Base-by-base conservation (phyloP, 2,329 filamentous ascomycete species). In the Fusarium sp. region DNA sequence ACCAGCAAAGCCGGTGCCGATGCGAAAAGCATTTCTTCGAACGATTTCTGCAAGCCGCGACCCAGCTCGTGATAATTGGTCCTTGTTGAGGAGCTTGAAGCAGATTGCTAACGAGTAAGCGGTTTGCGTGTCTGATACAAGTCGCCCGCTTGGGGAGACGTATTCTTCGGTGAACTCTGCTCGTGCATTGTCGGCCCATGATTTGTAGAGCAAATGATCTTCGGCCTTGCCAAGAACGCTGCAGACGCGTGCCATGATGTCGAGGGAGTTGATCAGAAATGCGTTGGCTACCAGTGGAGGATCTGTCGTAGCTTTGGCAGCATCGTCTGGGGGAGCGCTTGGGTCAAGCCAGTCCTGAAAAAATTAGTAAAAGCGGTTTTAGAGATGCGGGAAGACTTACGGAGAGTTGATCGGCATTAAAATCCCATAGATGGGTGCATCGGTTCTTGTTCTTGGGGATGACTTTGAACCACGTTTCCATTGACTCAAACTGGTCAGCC, bases 321-420 rank as follows among this genome's bases (percentile, higher is more conserved):
- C 80, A 13, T 81, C 72, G 1, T 83, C 78, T 1, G 81, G 78
- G 0, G 85, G 84, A 1, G 85, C 81, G 7, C 80, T 79, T 0
- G 86, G 86, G 59, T 86, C 85, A 4, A 87, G 80, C 85, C 85
- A 87, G 68, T 87, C 86, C 35, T 84, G 80, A 83, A 78, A 15
- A 10, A 4, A 18, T 73, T 5, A 73, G 42, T 1, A 7, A 18
- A 5, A 20, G 1, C 4, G 12, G 5, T 20, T 14, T 1, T 0
- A 2, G 1, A 9, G 0, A 17, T 0, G 1, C 0, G 3, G 7
- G 6, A 18, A 4, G 9, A 72, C 72, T 74, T 39, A 76, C 75
- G 8, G 53, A 70, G 10, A 77, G 65, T 20, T 77, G 76, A 18
- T 68, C 65, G 0, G 53, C 58, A 7, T 61, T 52, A 13, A 72